Conservation (phyloP, 805 yeast genomes). For the Nakazawaea ambrosiae region DNA sequence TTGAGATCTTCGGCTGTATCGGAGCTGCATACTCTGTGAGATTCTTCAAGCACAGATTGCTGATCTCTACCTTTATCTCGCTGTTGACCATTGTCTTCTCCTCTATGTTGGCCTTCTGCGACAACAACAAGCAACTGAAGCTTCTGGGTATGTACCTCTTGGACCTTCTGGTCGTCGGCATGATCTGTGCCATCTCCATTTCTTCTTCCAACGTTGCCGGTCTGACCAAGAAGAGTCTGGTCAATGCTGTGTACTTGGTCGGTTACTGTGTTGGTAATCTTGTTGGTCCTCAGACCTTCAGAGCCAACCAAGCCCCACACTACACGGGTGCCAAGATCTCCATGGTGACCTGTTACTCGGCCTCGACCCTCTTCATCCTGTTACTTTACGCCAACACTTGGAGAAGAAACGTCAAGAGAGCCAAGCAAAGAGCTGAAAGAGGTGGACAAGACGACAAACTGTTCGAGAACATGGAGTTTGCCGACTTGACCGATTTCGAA, state of each 20-base stretch:
- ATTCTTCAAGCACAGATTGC: slow-evolving; percentile 24
- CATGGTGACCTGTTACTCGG: slow-evolving; percentile 42
- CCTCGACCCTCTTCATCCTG: slow-evolving; percentile 28
- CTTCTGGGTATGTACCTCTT: slow-evolving; percentile 16
- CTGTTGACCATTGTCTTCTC: slow-evolving; percentile 18
- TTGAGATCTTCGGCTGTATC: slow-evolving; percentile 21
- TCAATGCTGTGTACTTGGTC: slow-evolving; percentile 46
- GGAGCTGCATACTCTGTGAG: slow-evolving; percentile 16
- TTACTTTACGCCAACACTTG: slow-evolving; percentile 21
- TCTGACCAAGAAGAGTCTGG: slow-evolving; percentile 52
- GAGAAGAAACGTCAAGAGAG: slow-evolving; percentile 36
- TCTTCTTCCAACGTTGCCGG: slow-evolving; percentile 49
- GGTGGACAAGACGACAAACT: slow-evolving; percentile 19
- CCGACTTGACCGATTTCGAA: slow-evolving; percentile 39
- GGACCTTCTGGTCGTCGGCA: slow-evolving; percentile 16
- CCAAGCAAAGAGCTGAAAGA: slow-evolving; percentile 19
- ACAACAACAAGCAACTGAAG: slow-evolving; percentile 10
- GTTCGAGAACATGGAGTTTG: slow-evolving; percentile 31
- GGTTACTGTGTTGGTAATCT: slow-evolving; percentile 61
- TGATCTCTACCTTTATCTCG: slow-evolving; percentile 21
- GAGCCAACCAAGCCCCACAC: slow-evolving; percentile 44
- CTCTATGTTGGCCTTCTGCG: slow-evolving; percentile 23
- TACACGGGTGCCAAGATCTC: slow-evolving; percentile 50
- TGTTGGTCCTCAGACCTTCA: slow-evolving; percentile 67
- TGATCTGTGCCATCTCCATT: slow-evolving; percentile 25